Conservation (phyloP, 2,329 filamentous ascomycete genomes). For the Fusarium decemcellulare region DNA sequence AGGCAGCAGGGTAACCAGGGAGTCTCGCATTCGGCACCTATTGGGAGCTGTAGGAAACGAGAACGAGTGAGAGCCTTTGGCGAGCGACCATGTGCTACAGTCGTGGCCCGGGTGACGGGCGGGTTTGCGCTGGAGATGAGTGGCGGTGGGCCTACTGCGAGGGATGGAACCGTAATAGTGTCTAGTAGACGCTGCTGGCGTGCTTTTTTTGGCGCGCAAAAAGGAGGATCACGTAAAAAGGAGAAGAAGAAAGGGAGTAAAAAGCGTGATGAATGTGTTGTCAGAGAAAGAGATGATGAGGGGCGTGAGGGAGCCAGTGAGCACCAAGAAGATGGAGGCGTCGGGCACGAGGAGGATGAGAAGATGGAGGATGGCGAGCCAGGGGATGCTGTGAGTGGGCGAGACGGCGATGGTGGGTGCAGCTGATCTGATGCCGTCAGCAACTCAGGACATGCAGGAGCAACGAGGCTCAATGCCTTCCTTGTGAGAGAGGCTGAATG, state of each 20-base stretch:
- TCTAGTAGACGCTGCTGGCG: slow-evolving; percentile 16
- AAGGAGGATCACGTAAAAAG: not conserved
- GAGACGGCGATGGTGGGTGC: slow-evolving; percentile 12
- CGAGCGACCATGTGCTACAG: slow-evolving; percentile 14
- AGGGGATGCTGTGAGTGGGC: slow-evolving; percentile 24
- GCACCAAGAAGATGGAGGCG: slow-evolving; percentile 19
- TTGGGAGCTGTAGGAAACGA: slow-evolving; percentile 26
- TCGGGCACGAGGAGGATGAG: slow-evolving; percentile 17
- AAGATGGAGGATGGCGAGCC: slow-evolving; percentile 21
- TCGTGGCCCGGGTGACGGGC: slow-evolving; percentile 8
- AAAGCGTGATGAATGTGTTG: slow-evolving; percentile 15
- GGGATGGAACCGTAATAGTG: slow-evolving; percentile 22
- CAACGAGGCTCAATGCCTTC: slow-evolving; percentile 8
- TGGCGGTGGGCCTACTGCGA: slow-evolving; percentile 27
- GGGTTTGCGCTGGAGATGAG: slow-evolving; percentile 34
- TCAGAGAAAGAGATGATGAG: slow-evolving; percentile 19
- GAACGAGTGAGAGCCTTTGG: slow-evolving; percentile 22
- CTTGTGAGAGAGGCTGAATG: slow-evolving; percentile 5
- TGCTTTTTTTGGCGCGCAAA: slow-evolving; percentile 26
- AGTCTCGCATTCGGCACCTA: slow-evolving; percentile 27
- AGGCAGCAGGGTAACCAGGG: slow-evolving; percentile 21
- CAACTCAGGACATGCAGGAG: slow-evolving; percentile 13
- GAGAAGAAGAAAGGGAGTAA: slow-evolving; percentile 26
- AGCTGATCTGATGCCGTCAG: slow-evolving; percentile 37
- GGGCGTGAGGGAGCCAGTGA: slow-evolving; percentile 25